These are phyloP conservation scores for Aspergillus texensis DNA, from an alignment of 2,329 filamentous ascomycete genomes.

Conservation along the genomic window DNA sequence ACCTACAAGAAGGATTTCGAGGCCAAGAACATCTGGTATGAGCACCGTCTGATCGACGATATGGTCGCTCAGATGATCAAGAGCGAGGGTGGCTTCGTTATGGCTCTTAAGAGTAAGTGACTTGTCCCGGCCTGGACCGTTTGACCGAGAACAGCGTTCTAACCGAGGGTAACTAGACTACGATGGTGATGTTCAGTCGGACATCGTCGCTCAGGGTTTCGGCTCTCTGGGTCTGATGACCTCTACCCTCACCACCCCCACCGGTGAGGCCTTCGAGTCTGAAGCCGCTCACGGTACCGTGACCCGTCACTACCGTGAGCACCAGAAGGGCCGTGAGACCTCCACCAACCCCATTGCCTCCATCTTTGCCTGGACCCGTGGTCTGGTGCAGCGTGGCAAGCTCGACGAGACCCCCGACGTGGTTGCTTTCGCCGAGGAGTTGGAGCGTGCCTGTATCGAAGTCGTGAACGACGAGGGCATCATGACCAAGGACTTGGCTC, in stretches of 20 bases:
- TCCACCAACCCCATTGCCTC: constrained; percentile 98
- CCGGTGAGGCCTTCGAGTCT: constrained; percentile 95
- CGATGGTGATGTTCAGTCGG: constrained; percentile 97
- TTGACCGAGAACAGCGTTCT: constrained; percentile 10
- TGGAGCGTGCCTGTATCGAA: constrained; percentile 92
- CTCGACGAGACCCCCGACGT: constrained; percentile 92
- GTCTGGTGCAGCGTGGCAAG: constrained; percentile 87
- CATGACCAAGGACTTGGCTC: constrained; percentile 99
- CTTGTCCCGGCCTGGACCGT: not conserved
- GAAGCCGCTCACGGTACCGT: constrained; percentile 98
- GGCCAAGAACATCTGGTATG: constrained; percentile 94
- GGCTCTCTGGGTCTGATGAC: constrained; percentile 98
- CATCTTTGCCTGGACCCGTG: constrained; percentile 98
- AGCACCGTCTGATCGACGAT: constrained; percentile 98
- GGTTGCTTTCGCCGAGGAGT: constrained; percentile 83
- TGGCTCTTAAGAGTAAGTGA: constrained; percentile 90
- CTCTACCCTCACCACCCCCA: constrained; percentile 92
- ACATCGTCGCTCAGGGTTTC: constrained; percentile 97
- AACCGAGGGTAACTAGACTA: constrained; percentile 67
- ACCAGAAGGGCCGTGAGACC: constrained; percentile 96
- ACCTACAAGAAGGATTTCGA: constrained; percentile 88
- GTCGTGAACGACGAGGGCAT: constrained; percentile 91
- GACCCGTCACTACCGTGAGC: constrained; percentile 96
- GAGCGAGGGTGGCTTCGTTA: constrained; percentile 92
- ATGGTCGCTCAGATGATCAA: constrained; percentile 99